Percentiles rank a stretch among this genome's conserved stretches.
Evolutionary conservation across 352 stramenopile genomes (phyloP).

Genomic region (Phytophthora tentaculata): DNA sequence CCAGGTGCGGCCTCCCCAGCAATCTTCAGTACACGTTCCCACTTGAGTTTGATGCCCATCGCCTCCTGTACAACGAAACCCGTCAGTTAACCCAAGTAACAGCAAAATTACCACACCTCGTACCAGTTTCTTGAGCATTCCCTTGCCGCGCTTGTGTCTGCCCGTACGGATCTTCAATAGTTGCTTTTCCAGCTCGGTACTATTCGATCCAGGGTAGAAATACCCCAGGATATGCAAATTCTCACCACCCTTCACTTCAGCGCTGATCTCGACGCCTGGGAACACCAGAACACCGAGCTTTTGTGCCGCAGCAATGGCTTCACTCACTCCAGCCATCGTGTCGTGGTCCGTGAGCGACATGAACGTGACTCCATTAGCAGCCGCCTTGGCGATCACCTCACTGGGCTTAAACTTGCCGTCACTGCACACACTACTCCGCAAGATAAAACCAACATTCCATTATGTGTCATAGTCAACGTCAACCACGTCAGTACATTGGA

Average conservation of each 20-base stretch:
- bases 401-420: conserved; percentile 80
- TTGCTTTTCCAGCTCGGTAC: conserved; percentile 68
- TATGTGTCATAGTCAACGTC: conserved; percentile 1
- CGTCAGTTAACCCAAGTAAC: neutral
- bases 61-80: conserved; percentile 48
- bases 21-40: conserved; percentile 84
- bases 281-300: conserved; percentile 76
- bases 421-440: conserved; percentile 65
- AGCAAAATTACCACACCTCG: conserved; percentile 1
- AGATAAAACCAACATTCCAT: conserved; percentile 11
- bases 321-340: conserved; percentile 82
- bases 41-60: conserved; percentile 85
- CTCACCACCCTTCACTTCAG: conserved; percentile 83
- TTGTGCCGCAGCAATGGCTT: conserved; percentile 73
- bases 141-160: conserved; percentile 81
- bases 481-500: conserved; percentile 6
- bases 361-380: conserved; percentile 77
- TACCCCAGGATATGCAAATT: conserved; percentile 90
- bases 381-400: conserved; percentile 80
- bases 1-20: conserved; percentile 83
- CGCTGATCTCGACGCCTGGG: conserved; percentile 86
- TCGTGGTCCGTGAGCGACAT: conserved; percentile 89
- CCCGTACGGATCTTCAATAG: conserved; percentile 82
- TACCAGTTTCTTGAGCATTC: conserved; percentile 86
- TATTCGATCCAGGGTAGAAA: conserved; percentile 86